phyloP scores from a whole-genome alignment of 805 yeast genomes.

The Candida schatavii region DNA sequence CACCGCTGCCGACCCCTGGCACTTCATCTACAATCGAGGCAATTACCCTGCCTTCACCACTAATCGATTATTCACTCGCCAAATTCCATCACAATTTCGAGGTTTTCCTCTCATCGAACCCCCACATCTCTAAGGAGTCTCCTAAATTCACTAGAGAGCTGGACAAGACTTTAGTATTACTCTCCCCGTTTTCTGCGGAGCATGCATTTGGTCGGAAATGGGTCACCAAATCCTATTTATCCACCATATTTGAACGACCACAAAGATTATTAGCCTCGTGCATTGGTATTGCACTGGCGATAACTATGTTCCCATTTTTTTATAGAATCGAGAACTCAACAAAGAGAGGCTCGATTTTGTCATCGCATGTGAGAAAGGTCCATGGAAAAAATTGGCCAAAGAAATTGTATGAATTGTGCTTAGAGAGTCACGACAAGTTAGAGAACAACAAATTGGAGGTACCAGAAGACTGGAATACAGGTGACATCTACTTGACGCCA shows the following conservation, averaged over 20 bases:
- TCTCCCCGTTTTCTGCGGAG: conserved; percentile 67
- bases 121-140: conserved; percentile 39
- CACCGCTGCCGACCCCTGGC: background rate
- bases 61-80: conserved; percentile 31
- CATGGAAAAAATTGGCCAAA: conserved; percentile 78
- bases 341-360: conserved; percentile 45
- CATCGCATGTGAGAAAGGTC: conserved; percentile 62
- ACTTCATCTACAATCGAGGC: conserved; percentile 9
- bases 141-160: conserved; percentile 31
- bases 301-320: conserved; percentile 62
- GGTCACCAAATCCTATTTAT: conserved; percentile 64
- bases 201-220: conserved; percentile 75
- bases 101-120: conserved; percentile 40
- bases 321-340: conserved; percentile 49
- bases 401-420: conserved; percentile 54
- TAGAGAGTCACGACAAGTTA: conserved; percentile 54
- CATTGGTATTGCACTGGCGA: conserved; percentile 75
- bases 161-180: conserved; percentile 55
- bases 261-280: conserved; percentile 73
- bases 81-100: conserved; percentile 43
- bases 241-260: conserved; percentile 79
- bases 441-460: conserved; percentile 60
- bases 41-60: conserved; percentile 31
- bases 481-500: conserved; percentile 73
- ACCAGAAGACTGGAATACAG: conserved; percentile 78